Percentiles rank a stretch among this genome's conserved stretches.
phyloP scores from a whole-genome alignment of 2,329 filamentous ascomycete species.

The Penicillium verrucosum region DNA sequence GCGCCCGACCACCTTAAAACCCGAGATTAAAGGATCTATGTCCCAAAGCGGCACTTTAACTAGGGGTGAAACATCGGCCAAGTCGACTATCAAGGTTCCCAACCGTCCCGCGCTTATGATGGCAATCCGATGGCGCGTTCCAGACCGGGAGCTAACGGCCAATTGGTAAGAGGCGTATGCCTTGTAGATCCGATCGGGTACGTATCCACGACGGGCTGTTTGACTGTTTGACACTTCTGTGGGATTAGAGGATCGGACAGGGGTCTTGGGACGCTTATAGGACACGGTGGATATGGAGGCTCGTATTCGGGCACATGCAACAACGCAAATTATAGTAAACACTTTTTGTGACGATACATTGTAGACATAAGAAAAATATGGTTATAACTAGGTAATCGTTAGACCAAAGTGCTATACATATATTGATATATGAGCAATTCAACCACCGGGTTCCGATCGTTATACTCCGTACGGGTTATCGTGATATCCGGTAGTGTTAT shows the following conservation, averaged over 20 bases:
- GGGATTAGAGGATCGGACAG: background rate
- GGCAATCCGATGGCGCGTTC: background rate
- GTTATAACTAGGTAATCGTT: too few relatives aligned
- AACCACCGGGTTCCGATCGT: too few relatives aligned
- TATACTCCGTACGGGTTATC: too few relatives aligned
- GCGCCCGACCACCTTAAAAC: background rate
- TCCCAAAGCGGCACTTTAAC: background rate
- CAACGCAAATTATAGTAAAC: too few relatives aligned
- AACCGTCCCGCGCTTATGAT: background rate
- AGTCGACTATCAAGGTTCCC: background rate
- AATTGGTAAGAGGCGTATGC: background rate
- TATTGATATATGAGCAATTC: too few relatives aligned
- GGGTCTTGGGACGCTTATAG: background rate
- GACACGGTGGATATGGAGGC: background rate
- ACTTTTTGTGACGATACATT: too few relatives aligned
- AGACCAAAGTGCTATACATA: too few relatives aligned
- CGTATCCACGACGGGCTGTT: background rate
- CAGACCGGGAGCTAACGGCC: background rate
- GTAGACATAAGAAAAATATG: too few relatives aligned
- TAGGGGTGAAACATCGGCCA: background rate
- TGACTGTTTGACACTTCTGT: background rate
- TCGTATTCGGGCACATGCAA: background rate
- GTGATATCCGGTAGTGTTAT: too few relatives aligned
- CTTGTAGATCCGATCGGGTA: background rate
- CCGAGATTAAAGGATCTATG: slow-evolving; percentile 3